phyloP scores from a whole-genome alignment of 2,329 filamentous ascomycete species.

The Epichloe uncinata region DNA sequence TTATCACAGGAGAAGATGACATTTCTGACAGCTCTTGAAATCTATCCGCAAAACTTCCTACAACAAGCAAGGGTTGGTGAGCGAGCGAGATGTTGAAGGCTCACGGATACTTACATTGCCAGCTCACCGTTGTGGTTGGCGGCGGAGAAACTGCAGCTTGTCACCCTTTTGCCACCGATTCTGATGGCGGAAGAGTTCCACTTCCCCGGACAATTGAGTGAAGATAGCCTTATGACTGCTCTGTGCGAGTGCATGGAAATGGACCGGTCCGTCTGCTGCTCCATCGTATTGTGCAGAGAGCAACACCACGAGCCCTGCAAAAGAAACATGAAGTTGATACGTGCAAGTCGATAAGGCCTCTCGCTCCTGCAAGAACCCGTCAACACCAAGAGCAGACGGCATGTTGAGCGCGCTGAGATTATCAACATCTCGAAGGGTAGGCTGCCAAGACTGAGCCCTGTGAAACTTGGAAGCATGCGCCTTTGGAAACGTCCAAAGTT shows the following conservation, averaged over 20 bases:
- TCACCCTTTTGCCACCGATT: background rate
- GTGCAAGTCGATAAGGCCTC: background rate
- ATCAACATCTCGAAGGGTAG: background rate
- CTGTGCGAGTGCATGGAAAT: background rate
- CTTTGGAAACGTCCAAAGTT: background rate
- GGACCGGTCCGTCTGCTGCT: background rate
- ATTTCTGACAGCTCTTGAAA: background rate
- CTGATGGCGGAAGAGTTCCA: background rate
- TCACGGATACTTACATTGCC: conserved; percentile 3
- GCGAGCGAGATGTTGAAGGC: background rate
- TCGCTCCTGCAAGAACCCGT: background rate
- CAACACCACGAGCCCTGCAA: background rate
- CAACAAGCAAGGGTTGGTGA: background rate
- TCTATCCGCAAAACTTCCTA: background rate
- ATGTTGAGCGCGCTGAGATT: background rate
- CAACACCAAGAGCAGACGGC: background rate
- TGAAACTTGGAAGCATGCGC: background rate
- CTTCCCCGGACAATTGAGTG: background rate
- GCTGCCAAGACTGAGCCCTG: background rate
- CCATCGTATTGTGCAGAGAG: background rate
- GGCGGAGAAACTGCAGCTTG: background rate
- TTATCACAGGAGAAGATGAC: background rate
- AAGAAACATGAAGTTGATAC: background rate
- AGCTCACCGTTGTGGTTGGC: conserved; percentile 2
- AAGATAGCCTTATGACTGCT: background rate